Base-by-base conservation (phyloP, 1,139 yeast genomes). In the Diutina ranongensis region DNA sequence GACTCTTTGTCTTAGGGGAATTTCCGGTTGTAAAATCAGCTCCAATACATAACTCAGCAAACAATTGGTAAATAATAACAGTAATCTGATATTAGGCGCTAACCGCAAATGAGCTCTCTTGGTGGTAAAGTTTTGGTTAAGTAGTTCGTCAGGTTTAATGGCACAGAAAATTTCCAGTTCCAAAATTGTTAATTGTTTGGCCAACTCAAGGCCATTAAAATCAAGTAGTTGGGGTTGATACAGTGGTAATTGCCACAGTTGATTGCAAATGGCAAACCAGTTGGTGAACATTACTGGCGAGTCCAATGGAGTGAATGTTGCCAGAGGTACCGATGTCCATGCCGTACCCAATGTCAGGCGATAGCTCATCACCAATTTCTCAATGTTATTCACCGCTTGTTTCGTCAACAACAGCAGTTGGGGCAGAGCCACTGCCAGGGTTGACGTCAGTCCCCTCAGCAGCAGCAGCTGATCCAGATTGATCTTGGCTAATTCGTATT, bases 21-120 rank as follows among this genome's bases (percentile, higher is more conserved):
- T 51, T 15, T 68, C 68, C 0, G 83, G 80, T 48, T 74, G 78
- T 45, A 83, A 64, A 31, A 87, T 72, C 5, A 88, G 78, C 56
- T 88, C 96, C 45, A 87, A 72, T 7, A 89, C 94, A 61, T 86
- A 87, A 33, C 84, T 84, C 22, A 92, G 80, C 47, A 89, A 63
- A 51, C 84, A 74, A 62, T 89, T 89, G 7, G 96, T 84, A 57
- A 84, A 82, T 45, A 77, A 61, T 25, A 88, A 70, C 9, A 92
- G 78, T 48, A 73, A 73, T 45, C 79, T 73, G 20, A 88, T 79
- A 58, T 86, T 79, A n/a, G 88, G 87, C 0, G 94, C 83, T 46
- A 78, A 61, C 42, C 78, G 74, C 50, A 76, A 65, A 49, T 75
- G 74, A 1, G 85, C 73, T 52, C 81, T 76, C 55, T 81, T 78